A percentile compares a stretch with the other conserved stretches of the same genome.
phyloP scores from a whole-genome alignment of 108 stramenopile species.

The Schizochytrium sp. region DNA sequence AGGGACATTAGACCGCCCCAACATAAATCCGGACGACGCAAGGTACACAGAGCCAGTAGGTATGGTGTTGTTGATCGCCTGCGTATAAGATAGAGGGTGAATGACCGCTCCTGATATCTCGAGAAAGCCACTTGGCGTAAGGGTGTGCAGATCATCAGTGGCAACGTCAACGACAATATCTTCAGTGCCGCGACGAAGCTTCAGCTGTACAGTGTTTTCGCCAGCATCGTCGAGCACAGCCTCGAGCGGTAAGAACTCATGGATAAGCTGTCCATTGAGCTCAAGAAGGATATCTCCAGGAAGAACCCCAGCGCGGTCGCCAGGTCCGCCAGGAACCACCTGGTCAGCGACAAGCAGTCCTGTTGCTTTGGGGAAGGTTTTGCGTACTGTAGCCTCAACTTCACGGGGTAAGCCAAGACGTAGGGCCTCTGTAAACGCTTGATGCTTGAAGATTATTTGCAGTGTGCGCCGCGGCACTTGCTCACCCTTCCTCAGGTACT shows the following conservation, averaged over 20 bases:
- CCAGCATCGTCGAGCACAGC: not conserved
- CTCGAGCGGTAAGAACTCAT: conserved; percentile 62
- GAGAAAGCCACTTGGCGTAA: conserved; percentile 65
- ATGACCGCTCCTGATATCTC: conserved; percentile 66
- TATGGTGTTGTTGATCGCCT: conserved; percentile 64
- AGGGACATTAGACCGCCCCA: conserved; percentile 64
- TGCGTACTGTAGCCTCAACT: conserved; percentile 30
- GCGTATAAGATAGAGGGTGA: conserved; percentile 66
- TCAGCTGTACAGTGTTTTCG: not conserved
- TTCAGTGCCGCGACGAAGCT: conserved; percentile 43
- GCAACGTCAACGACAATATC: not conserved
- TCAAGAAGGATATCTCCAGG: conserved; percentile 58
- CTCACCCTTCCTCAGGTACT: not conserved
- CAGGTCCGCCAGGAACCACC: conserved; percentile 34
- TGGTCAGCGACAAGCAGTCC: conserved; percentile 70
- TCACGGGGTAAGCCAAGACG: conserved; percentile 64
- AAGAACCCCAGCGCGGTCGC: not conserved
- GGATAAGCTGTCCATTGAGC: not conserved
- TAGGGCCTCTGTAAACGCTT: conserved; percentile 71
- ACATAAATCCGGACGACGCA: conserved; percentile 68
- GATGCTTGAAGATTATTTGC: conserved; percentile 66
- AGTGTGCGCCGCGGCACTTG: conserved; percentile 70
- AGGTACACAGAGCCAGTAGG: conserved; percentile 34
- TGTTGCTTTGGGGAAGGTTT: conserved; percentile 64
- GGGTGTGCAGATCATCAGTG: conserved; percentile 65